Percentiles rank a stretch among this genome's conserved stretches.
phyloP scores from a whole-genome alignment of 2,329 filamentous ascomycete genomes.

The Calonectria crousiana region DNA sequence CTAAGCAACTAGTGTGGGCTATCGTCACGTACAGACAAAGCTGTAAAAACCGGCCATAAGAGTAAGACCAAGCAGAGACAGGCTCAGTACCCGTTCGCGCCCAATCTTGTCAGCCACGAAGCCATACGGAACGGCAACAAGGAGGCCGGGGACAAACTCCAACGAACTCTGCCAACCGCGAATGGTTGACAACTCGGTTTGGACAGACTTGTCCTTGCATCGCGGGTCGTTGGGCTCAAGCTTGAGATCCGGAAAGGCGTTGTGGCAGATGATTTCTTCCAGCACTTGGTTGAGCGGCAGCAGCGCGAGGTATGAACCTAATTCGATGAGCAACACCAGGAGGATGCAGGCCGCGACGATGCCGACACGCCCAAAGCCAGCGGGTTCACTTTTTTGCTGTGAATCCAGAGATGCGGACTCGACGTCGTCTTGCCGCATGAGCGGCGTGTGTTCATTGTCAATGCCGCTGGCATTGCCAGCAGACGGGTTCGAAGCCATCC shows the following conservation, averaged over 20 bases:
- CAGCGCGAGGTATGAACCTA: background rate
- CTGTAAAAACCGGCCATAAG: background rate
- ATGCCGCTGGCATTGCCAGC: background rate
- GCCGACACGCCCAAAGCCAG: background rate
- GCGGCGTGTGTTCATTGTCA: background rate
- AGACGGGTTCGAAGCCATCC: background rate
- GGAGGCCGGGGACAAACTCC: background rate
- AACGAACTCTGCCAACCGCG: slow-evolving; percentile 3
- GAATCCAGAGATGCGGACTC: background rate
- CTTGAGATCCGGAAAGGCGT: background rate
- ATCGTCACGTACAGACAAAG: background rate
- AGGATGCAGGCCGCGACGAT: background rate
- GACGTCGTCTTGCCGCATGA: background rate
- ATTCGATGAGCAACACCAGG: background rate
- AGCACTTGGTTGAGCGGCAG: background rate
- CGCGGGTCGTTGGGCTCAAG: background rate
- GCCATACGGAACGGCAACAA: background rate
- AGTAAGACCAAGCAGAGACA: background rate
- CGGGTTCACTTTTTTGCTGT: background rate
- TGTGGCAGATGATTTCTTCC: slow-evolving; percentile 5
- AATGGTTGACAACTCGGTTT: background rate
- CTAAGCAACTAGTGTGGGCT: background rate
- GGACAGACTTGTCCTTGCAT: slow-evolving; percentile 3
- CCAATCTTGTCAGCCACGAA: background rate
- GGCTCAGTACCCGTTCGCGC: background rate